Percentiles rank a stretch among this genome's conserved stretches.
phyloP scores from a whole-genome alignment of 225 moss, liverwort and hornwort species.

The Marchantia paleacea region DNA sequence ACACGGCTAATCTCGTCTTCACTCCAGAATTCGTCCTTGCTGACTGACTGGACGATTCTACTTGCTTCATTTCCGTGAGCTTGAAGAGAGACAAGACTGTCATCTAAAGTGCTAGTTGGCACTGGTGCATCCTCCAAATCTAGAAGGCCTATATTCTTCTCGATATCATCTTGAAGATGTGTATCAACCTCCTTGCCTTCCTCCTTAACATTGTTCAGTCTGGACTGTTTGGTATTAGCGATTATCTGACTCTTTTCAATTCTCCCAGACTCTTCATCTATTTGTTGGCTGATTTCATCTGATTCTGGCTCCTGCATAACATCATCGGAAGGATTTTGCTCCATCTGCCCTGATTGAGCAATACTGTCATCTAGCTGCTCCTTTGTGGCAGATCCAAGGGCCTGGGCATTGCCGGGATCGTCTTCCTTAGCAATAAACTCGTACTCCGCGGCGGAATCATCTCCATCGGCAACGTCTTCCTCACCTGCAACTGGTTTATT shows the following conservation, averaged over 20 bases:
- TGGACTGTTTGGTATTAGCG: conserved; percentile 19
- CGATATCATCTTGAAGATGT: conserved; percentile 13
- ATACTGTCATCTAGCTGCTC: conserved; percentile 61
- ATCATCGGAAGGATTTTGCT: conserved; percentile 48
- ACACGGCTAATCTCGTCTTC: conserved; percentile 69
- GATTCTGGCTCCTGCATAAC: conserved; percentile 37
- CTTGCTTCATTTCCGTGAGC: not conserved
- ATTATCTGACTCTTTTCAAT: conserved; percentile 15
- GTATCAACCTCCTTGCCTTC: conserved; percentile 2
- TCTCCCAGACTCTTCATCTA: conserved; percentile 2
- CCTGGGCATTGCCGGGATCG: conserved; percentile 59
- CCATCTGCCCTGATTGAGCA: conserved; percentile 34
- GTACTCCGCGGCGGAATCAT: conserved; percentile 51
- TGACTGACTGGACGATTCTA: not conserved
- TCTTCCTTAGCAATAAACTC: conserved; percentile 68
- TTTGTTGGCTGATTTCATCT: conserved; percentile 29
- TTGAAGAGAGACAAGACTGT: conserved; percentile 32
- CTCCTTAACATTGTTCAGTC: conserved; percentile 12
- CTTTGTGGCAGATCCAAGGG: conserved; percentile 82
- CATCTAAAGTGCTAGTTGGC: not conserved
- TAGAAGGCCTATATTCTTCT: conserved; percentile 12
- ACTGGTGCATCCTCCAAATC: conserved; percentile 25
- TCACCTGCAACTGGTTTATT: conserved; percentile 23
- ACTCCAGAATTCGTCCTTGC: conserved; percentile 47
- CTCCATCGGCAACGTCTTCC: conserved; percentile 32